Base-by-base conservation (phyloP, 352 stramenopile genomes). In the Blastocystis hominis region DNA sequence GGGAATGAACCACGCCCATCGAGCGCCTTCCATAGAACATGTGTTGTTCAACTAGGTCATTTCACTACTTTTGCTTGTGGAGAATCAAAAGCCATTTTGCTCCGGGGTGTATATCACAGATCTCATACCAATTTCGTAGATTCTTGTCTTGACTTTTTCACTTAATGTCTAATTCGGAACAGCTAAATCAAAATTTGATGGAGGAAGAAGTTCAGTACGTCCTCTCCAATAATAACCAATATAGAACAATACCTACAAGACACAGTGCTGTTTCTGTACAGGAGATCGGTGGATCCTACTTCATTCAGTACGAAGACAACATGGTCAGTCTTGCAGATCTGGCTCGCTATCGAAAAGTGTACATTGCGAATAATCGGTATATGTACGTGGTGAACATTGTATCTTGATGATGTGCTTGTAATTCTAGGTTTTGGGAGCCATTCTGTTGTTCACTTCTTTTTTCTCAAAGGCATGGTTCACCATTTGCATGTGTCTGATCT, bases 341-440 rank as follows among this genome's bases (percentile, higher is more conserved):
- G 1, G 54, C 47, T n/a, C 66, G 62, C 36, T 84, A 84, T 42
- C 47, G 72, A 40, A 84, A 84, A 53, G 72, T 84, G 36, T 84
- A 66, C 72, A 84, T 84, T 44, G 72, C 72, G 7, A 84, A 84
- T 24, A 84, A 84, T 40, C 50, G 42, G 50, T 77, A 77, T 24
- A 46, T 84, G 34, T 84, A 84, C 47, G 20, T 68, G 2, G 24
- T 44, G 4, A 44, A 53, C 36, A 34, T 84, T 66, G n/a, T 55
- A 50, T 17, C 17, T 5, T 15, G 34, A 15, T 36, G 13, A 47
- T 64, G 3, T 66, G 50, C 15, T 15, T 13, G 42, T 50, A 44
- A 64, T 46, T n/a, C 17, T 84, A 84, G 72, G 72, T 17, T n/a
- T 53, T 84, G 24, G 42, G 47, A 47, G 50, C n/a, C 4, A 56